phyloP scores from a whole-genome alignment of 2,329 filamentous ascomycete genomes.

The Arthrinium puccinioides region DNA sequence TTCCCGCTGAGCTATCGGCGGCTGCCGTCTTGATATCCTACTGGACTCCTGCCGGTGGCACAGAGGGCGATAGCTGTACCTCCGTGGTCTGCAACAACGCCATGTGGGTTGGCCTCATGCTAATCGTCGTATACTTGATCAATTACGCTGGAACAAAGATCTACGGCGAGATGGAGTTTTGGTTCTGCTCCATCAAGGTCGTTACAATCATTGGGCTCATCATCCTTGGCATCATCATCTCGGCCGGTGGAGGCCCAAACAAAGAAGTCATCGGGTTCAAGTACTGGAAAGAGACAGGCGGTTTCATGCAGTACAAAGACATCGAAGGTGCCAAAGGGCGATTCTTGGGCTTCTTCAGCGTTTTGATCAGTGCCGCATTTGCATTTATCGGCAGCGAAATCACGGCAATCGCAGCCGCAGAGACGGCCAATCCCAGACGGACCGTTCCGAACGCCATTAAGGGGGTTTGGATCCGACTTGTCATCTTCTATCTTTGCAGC shows the following conservation, averaged over 20 bases:
- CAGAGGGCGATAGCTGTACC: no score
- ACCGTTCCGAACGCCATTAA: constrained; percentile 42
- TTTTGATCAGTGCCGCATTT: constrained; percentile 18
- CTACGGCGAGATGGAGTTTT: constrained; percentile 5
- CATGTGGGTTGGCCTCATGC: neutral
- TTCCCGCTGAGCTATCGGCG: no score
- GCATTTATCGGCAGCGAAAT: constrained; percentile 43
- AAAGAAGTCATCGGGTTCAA: constrained; percentile 2
- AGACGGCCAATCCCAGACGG: constrained; percentile 43
- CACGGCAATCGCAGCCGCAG: constrained; percentile 47
- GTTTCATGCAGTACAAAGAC: constrained; percentile 4
- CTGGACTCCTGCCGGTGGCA: no score
- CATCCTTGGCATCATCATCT: neutral
- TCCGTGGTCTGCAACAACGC: no score
- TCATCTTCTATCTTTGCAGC: constrained; percentile 47
- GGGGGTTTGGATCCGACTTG: constrained; percentile 47
- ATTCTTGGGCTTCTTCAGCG: constrained; percentile 1
- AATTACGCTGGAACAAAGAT: neutral
- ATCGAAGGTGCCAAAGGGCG: neutral
- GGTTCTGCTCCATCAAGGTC: constrained; percentile 3
- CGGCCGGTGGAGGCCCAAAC: constrained; percentile 1
- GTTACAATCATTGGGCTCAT: constrained; percentile 4
- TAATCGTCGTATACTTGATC: neutral
- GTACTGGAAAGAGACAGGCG: constrained; percentile 4
- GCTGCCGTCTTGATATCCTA: no score